A percentile compares a stretch with the other conserved stretches of the same genome.
phyloP scores from a whole-genome alignment of 1,139 yeast genomes.

The Debaryomyces subglobosus region DNA sequence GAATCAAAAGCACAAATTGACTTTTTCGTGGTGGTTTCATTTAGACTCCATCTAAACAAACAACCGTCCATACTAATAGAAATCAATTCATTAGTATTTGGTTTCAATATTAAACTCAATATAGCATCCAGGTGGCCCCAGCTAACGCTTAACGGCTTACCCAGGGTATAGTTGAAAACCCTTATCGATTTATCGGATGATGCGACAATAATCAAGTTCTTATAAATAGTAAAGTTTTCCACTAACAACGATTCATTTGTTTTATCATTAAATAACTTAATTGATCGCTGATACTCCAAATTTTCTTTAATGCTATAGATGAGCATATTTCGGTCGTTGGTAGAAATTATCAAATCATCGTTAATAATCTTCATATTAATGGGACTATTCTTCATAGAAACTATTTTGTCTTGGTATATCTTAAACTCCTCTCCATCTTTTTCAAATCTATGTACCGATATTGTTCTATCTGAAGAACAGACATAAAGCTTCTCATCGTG shows the following conservation, averaged over 20 bases:
- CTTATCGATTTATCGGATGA: slow-evolving; percentile 63
- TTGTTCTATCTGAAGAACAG: slow-evolving; percentile 61
- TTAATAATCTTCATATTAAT: slow-evolving; percentile 31
- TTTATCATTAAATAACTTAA: slow-evolving; percentile 43
- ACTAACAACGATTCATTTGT: slow-evolving; percentile 43
- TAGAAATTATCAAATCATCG: slow-evolving; percentile 50
- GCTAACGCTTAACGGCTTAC: slow-evolving; percentile 48
- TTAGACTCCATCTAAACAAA: slow-evolving; percentile 48
- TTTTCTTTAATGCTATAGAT: slow-evolving; percentile 37
- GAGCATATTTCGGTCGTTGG: slow-evolving; percentile 52
- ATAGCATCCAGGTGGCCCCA: slow-evolving; percentile 73
- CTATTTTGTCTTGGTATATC: slow-evolving; percentile 43
- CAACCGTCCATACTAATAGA: slow-evolving; percentile 57
- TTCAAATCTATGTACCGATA: slow-evolving; percentile 51
- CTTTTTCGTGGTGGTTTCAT: slow-evolving; percentile 16
- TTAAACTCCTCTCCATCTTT: slow-evolving; percentile 21
- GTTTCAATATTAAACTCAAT: slow-evolving; percentile 37
- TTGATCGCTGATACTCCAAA: slow-evolving; percentile 39
- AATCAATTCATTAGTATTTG: slow-evolving; percentile 28
- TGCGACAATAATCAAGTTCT: slow-evolving; percentile 42
- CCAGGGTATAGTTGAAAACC: slow-evolving; percentile 47
- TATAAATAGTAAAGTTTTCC: slow-evolving; percentile 39
- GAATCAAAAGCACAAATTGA: slow-evolving; percentile 4
- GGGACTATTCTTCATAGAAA: slow-evolving; percentile 56
- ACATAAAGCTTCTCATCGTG: slow-evolving; percentile 43